Conservation (phyloP, 495 filamentous ascomycete species). For the Hypomontagnella submonticulosa region DNA sequence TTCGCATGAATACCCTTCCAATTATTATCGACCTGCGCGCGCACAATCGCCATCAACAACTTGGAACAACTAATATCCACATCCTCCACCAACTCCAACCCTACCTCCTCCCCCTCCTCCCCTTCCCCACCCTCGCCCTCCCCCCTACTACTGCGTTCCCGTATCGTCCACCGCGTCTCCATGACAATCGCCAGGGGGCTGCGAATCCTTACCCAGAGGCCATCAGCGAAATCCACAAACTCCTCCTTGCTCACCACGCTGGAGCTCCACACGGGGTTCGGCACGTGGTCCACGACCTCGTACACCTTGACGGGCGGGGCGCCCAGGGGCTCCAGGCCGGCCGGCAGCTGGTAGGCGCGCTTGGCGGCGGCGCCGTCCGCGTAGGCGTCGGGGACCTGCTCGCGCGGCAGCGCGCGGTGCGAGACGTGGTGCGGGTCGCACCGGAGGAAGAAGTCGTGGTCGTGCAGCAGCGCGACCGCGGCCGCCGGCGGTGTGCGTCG, state of each 20-base stretch:
- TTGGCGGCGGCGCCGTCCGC: slow-evolving; percentile 37
- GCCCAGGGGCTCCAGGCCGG: slow-evolving; percentile 41
- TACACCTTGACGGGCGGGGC: slow-evolving; percentile 37
- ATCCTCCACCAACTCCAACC: slow-evolving; percentile 55
- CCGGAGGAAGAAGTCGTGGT: slow-evolving; percentile 60
- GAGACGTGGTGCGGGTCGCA: slow-evolving; percentile 58
- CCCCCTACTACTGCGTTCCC: slow-evolving; percentile 26
- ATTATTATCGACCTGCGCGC: slow-evolving; percentile 54
- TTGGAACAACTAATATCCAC: slow-evolving; percentile 54
- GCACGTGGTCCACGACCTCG: slow-evolving; percentile 48
- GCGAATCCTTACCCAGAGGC: slow-evolving; percentile 58
- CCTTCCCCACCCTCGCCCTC: slow-evolving; percentile 20
- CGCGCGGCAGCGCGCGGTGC: slow-evolving; percentile 45
- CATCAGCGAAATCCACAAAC: slow-evolving; percentile 53
- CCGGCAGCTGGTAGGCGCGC: slow-evolving; percentile 54
- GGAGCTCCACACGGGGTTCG: slow-evolving; percentile 56
- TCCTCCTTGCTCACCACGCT: slow-evolving; percentile 60
- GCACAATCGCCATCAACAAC: slow-evolving; percentile 55
- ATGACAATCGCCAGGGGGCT: slow-evolving; percentile 58
- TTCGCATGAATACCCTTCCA: slow-evolving; percentile 57
- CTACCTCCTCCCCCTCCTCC: slow-evolving; percentile 42
- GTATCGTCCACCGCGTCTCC: slow-evolving; percentile 58
- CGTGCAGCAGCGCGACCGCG: slow-evolving; percentile 70
- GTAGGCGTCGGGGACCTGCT: slow-evolving; percentile 17
- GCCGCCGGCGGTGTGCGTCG: slow-evolving; percentile 55